Evolutionary conservation across 1,139 yeast genomes (phyloP).

Genomic region (Hanseniaspora uvarum): DNA sequence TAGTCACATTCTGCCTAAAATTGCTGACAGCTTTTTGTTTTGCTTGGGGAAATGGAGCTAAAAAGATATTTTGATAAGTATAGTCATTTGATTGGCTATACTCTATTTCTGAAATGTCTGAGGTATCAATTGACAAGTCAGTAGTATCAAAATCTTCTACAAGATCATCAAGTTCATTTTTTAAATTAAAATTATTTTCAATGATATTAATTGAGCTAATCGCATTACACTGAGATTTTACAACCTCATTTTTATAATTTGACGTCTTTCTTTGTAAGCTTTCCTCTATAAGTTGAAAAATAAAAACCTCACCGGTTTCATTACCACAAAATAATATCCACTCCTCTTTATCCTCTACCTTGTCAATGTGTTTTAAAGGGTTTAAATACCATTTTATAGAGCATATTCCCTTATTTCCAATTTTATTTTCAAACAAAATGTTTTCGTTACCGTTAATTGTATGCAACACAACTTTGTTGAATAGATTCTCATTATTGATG

Average conservation of each 20-base stretch:
- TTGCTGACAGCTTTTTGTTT: not conserved
- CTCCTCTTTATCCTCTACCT: conserved; percentile 10
- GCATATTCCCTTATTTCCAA: conserved; percentile 39
- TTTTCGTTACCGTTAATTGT: conserved; percentile 20
- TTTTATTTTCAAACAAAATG: conserved; percentile 24
- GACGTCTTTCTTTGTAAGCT: not conserved
- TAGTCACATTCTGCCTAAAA: not conserved
- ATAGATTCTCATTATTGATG: conserved; percentile 18
- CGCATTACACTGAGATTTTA: too few species aligned
- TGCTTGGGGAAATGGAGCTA: not conserved
- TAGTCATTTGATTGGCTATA: not conserved
- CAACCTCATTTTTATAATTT: not conserved
- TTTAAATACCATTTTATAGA: conserved; percentile 47
- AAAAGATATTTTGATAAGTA: not conserved
- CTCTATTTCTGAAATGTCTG: not conserved
- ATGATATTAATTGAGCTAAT: not conserved
- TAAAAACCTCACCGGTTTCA: conserved; percentile 51
- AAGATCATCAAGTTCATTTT: not conserved
- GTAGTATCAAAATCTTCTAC: not conserved
- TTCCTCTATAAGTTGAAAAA: conserved; percentile 32
- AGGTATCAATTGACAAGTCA: not conserved
- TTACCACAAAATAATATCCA: conserved; percentile 52
- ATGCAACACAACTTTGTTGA: conserved; percentile 19
- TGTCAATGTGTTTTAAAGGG: conserved; percentile 29
- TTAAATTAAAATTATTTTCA: not conserved